Base-by-base conservation (phyloP, 164 flowering plant species). In the Berberis vulgaris region DNA sequence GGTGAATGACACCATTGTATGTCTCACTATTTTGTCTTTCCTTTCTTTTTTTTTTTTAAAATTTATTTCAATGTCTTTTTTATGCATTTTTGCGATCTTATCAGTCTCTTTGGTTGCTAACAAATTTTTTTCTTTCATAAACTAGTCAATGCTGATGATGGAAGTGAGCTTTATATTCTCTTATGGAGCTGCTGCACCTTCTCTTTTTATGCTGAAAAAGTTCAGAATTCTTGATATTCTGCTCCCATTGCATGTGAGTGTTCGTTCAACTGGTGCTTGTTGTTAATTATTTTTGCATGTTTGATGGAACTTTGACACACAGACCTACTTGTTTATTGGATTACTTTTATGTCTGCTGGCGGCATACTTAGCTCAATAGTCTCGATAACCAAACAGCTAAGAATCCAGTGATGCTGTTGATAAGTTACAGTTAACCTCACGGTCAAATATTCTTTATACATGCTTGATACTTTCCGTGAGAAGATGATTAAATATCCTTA, bases 161-260 rank as follows among this genome's bases (percentile, higher is more conserved):
- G 99, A 95, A 74, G 3, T 95, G 78, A 85, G 89, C 79, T 87
- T 77, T 73, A 86, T 91, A 96, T 76, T 95, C 56, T 83, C 99
- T 47, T 89, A 87, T 74, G 97, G 99, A 77, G 90, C 97, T 63
- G 96, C 97, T 63, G 82, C 75, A 73, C 68, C 82, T 72, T 89
- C 97, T 61, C 72, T 95, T 54, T 62, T 43, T 68, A 74, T 91
- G 69, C 96, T 95, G 45, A 72, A 61, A 69, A 86, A 76, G 71
- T 84, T 79, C 77, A 75, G 78, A 52, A 77, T 95, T 61, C 90
- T 95, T 63, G 77, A 84, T 39, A 63, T 77, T 46, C 45, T 95
- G 65, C 82, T 89, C 72, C 99, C 99, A 3, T 71, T 82, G 64
- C 97, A 91, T 49, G 99, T 95, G 63, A 72, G 93, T 79, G 26